Evolutionary conservation across 2,329 filamentous ascomycete genomes (phyloP).

Genomic region (Epichloe coenophiala): DNA sequence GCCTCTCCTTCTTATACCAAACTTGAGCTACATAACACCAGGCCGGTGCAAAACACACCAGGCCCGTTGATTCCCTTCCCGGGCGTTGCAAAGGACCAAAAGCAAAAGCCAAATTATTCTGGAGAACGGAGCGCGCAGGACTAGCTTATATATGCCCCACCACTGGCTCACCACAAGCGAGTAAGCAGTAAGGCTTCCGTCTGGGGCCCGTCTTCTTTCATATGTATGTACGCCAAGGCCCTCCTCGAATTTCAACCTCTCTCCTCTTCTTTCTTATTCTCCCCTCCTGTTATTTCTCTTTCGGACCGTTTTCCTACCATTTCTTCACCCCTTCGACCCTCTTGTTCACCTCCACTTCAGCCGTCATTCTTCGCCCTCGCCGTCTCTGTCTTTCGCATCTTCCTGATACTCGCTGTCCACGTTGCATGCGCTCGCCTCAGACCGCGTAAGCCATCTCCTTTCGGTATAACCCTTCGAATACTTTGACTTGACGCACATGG

Average conservation of each 20-base stretch:
- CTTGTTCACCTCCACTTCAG: neutral
- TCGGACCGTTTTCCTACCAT: neutral
- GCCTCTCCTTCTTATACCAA: neutral
- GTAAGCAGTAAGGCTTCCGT: neutral
- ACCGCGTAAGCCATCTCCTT: neutral
- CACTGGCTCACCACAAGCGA: neutral
- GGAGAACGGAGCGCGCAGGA: neutral
- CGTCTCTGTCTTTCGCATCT: neutral
- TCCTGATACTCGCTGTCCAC: neutral
- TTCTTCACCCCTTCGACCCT: neutral
- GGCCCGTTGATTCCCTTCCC: neutral
- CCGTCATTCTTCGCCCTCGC: neutral
- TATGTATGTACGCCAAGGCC: neutral
- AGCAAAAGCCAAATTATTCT: neutral
- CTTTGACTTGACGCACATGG: neutral
- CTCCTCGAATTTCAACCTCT: neutral
- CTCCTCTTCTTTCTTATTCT: neutral
- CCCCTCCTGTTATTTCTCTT: neutral
- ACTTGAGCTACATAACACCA: too few relatives aligned
- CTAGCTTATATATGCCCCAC: neutral
- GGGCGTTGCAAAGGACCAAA: neutral
- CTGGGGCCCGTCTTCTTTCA: neutral
- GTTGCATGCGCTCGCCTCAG: neutral
- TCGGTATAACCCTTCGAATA: neutral
- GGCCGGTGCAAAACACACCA: neutral